Base-by-base conservation (phyloP, 805 yeast species). In the Metschnikowia proteae region DNA sequence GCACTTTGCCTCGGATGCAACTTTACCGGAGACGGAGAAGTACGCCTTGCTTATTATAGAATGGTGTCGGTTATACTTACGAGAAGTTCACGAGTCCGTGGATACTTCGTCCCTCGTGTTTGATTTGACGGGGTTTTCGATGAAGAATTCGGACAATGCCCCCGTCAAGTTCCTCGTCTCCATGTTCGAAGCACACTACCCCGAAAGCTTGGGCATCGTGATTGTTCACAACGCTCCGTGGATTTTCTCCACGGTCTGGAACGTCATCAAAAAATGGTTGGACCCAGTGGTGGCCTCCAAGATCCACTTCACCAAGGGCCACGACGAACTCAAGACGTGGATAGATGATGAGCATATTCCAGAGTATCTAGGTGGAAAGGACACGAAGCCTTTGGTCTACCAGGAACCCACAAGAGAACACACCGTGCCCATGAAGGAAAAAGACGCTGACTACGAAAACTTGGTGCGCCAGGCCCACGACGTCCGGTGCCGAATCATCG, bases 231-330 rank as follows among this genome's bases (percentile, higher is more conserved):
- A 87, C 59, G 97, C 99, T 0, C 99, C 99, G 27, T 90, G 97
- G 98, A 81, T 94, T 47, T 94, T 94, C 71, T 82, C 87, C 45
- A 92, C 97, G 25, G 88, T 92, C 51, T 94, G 99, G 98, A 86
- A 84, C 57, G 81, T 92, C 57, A 82, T 94, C 59, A 89, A 88
- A 66, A 83, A 84, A 59, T 92, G 97, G 98, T 74, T 92, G 49
- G 98, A 94, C 64, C 98, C 98, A 3, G 97, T 88, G 25, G 97
- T 92, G 47, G 96, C 97, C 0, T 77, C 92, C 26, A 92, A 92
- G 68, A 88, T 94, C 59, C 79, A 81, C 38, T 94, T 92, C 69
- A 87, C 96, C 25, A 85, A 86, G 61, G 74, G 74, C 55, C 64
- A 72, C 26, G 78, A 81, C 48, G 97, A 94, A 48, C 68, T 92